Evolutionary conservation across 371 early-diverging fungal species (phyloP).

Genomic region (Mortierella sp.): DNA sequence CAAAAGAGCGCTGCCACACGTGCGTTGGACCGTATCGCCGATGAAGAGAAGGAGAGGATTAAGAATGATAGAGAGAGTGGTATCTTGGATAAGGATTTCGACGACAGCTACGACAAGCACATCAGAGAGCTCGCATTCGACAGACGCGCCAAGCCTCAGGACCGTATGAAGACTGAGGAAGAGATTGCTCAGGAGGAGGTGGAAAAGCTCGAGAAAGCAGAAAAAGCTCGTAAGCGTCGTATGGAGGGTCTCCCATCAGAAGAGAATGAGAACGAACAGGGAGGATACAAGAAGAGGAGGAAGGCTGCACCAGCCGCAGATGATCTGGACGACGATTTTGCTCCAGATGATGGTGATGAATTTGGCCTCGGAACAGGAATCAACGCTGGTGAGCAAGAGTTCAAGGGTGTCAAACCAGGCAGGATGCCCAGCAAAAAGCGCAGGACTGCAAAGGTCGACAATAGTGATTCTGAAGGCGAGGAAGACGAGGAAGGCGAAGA

Average conservation of each 20-base stretch:
- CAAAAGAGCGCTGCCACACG: slow-evolving; percentile 39
- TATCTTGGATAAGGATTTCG: slow-evolving; percentile 45
- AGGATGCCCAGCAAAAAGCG: slow-evolving; percentile 60
- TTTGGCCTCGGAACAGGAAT: slow-evolving; percentile 59
- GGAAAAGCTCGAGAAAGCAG: slow-evolving; percentile 86
- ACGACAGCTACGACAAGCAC: slow-evolving; percentile 79
- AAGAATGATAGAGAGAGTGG: slow-evolving; percentile 45
- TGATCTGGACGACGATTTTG: slow-evolving; percentile 86
- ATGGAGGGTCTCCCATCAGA: slow-evolving; percentile 88
- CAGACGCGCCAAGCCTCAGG: slow-evolving; percentile 87
- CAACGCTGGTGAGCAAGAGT: slow-evolving; percentile 19
- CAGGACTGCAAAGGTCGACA: slow-evolving; percentile 64
- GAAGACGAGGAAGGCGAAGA: slow-evolving; percentile 55
- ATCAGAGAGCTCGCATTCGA: slow-evolving; percentile 87
- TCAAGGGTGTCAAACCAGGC: slow-evolving; percentile 45
- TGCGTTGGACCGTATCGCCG: slow-evolving; percentile 50
- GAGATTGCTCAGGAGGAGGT: slow-evolving; percentile 91
- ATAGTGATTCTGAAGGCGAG: slow-evolving; percentile 57
- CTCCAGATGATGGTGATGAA: slow-evolving; percentile 60
- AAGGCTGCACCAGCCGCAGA: slow-evolving; percentile 78
- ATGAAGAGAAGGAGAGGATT: slow-evolving; percentile 60
- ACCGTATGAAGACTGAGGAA: slow-evolving; percentile 94
- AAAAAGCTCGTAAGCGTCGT: slow-evolving; percentile 85
- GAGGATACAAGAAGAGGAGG: slow-evolving; percentile 58
- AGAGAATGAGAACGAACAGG: slow-evolving; percentile 70